phyloP scores from a whole-genome alignment of 2,329 filamentous ascomycete species.

The Aureobasidium sp. region DNA sequence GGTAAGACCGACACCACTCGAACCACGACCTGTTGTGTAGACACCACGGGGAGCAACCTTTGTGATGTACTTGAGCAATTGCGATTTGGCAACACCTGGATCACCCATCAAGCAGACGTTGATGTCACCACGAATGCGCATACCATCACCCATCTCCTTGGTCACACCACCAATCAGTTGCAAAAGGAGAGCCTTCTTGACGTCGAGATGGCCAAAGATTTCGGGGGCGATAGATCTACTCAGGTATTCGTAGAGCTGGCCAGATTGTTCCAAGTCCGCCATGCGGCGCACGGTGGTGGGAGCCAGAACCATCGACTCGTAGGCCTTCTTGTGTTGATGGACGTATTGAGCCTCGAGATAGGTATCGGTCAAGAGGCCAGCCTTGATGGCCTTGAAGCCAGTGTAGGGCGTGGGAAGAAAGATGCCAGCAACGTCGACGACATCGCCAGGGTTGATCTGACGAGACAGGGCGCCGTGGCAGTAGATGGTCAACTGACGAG shows the following conservation, averaged over 20 bases:
- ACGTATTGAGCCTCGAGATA: constrained; percentile 93
- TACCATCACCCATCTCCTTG: constrained; percentile 94
- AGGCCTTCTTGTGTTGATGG: constrained; percentile 95
- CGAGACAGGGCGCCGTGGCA: constrained; percentile 83
- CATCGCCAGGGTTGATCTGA: constrained; percentile 85
- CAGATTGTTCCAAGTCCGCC: constrained; percentile 73
- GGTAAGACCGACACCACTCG: constrained; percentile 67
- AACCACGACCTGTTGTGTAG: constrained; percentile 70
- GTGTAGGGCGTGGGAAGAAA: constrained; percentile 97
- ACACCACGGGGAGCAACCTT: constrained; percentile 89
- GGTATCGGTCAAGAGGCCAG: constrained; percentile 92
- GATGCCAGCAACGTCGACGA: constrained; percentile 88
- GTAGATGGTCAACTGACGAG: constrained; percentile 79
- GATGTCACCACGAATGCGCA: constrained; percentile 98
- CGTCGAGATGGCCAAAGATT: constrained; percentile 92
- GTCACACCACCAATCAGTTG: constrained; percentile 92
- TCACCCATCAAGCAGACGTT: constrained; percentile 99
- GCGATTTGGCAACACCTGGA: constrained; percentile 98
- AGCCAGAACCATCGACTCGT: constrained; percentile 84
- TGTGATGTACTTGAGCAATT: constrained; percentile 87
- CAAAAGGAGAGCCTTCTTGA: constrained; percentile 95
- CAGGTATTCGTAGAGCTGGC: constrained; percentile 91
- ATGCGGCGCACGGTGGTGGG: constrained; percentile 74
- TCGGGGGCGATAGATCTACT: constrained; percentile 95
- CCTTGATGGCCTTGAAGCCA: constrained; percentile 95